Conservation (phyloP, 495 filamentous ascomycete genomes). For the Aspergillus coremiiformis region DNA sequence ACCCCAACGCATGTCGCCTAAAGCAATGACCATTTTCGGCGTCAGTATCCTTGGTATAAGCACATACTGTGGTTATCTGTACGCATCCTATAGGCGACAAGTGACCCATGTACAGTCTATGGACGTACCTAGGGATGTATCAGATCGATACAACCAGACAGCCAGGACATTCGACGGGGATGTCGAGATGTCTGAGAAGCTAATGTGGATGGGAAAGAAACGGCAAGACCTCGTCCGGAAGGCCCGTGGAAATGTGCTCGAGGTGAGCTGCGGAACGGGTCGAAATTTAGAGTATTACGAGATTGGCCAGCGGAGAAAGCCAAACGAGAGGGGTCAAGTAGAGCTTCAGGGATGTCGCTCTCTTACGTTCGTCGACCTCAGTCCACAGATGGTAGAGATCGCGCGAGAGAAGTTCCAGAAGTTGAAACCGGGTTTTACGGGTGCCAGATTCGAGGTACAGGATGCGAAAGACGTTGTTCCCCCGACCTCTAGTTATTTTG, state of each 20-base stretch:
- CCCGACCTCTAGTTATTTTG: constrained; percentile 44
- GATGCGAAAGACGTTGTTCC: constrained; percentile 25
- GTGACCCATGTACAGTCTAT: constrained; percentile 31
- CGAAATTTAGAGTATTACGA: constrained; percentile 74
- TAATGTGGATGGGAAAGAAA: constrained; percentile 55
- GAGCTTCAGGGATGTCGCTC: constrained; percentile 37
- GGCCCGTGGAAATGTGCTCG: constrained; percentile 75
- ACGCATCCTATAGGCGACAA: constrained; percentile 37
- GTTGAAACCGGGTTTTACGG: constrained; percentile 38
- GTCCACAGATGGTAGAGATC: constrained; percentile 55
- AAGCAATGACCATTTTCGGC: constrained; percentile 34
- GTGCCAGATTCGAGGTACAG: constrained; percentile 38
- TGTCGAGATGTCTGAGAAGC: constrained; percentile 57
- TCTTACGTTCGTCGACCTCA: constrained; percentile 58
- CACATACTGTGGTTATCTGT: constrained; percentile 47
- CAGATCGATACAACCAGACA: constrained; percentile 49
- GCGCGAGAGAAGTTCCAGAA: constrained; percentile 51
- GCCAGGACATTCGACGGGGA: constrained; percentile 55
- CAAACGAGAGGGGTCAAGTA: constrained; percentile 48
- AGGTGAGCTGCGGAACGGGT: constrained; percentile 87
- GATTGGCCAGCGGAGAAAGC: constrained; percentile 56
- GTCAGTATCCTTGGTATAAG: constrained; percentile 41
- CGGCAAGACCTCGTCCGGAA: constrained; percentile 52
- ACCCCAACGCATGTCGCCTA: constrained; percentile 25
- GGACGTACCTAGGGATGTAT: constrained; percentile 42